These are phyloP conservation scores for Skeletonema menzelii DNA, from an alignment of 108 stramenopile species.

Conservation along the genomic window DNA sequence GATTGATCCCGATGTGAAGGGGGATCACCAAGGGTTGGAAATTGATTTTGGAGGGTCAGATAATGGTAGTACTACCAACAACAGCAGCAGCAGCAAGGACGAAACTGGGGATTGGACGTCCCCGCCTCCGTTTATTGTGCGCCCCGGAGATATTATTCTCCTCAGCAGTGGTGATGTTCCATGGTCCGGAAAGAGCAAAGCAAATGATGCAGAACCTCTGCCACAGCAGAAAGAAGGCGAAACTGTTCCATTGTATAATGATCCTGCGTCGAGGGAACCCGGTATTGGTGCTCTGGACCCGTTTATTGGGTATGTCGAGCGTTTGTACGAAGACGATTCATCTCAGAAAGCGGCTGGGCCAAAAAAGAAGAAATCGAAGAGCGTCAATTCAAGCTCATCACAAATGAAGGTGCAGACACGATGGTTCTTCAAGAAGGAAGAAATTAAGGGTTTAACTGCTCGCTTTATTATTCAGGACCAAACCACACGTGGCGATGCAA, in stretches of 20 bases:
- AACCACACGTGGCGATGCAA: constrained; percentile 17
- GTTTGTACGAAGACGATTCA: constrained; percentile 57
- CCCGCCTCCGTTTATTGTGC: constrained; percentile 29
- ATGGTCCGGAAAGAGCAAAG: constrained; percentile 2
- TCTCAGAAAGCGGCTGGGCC: constrained; percentile 29
- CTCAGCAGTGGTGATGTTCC: constrained; percentile 48
- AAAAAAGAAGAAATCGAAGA: constrained; percentile 28
- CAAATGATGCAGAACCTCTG: neutral
- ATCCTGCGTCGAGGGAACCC: constrained; percentile 31
- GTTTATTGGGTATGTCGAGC: constrained; percentile 62
- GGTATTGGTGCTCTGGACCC: constrained; percentile 50
- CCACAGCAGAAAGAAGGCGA: constrained; percentile 4
- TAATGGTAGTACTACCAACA: neutral
- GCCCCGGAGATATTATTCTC: constrained; percentile 56
- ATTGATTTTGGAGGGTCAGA: constrained; percentile 22
- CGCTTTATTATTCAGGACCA: constrained; percentile 38
- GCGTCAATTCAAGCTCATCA: neutral
- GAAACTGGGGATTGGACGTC: constrained; percentile 20
- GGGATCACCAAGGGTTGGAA: constrained; percentile 23
- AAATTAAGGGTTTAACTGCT: constrained; percentile 53
- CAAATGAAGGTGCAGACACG: constrained; percentile 5
- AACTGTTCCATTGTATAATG: constrained; percentile 21
- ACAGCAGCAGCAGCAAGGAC: neutral
- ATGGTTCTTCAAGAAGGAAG: constrained; percentile 55
- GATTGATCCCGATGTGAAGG: constrained; percentile 15